A percentile compares a stretch with the other conserved stretches of the same genome.
Conservation (phyloP, 208 protist species). For the Wallacemonas sp. region DNA sequence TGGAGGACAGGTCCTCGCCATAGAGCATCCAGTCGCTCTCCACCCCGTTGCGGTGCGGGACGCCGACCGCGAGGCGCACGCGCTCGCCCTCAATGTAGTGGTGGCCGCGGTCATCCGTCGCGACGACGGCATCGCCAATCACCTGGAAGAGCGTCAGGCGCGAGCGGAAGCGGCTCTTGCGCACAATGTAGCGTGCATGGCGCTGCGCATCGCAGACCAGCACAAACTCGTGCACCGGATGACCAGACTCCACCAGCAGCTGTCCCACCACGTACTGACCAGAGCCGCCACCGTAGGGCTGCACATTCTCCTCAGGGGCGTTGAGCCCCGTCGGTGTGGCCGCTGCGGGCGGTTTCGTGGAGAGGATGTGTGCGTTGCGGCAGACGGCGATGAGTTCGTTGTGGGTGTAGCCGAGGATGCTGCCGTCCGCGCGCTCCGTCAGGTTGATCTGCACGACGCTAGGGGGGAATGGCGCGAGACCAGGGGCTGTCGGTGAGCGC, state of each 20-base stretch:
- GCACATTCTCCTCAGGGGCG: too few species aligned
- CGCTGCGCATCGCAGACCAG: slow-evolving; percentile 64
- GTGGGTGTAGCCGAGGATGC: slow-evolving; percentile 33
- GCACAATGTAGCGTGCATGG: slow-evolving; percentile 50
- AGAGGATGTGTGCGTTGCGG: slow-evolving; percentile 12
- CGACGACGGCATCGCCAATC: slow-evolving; percentile 35
- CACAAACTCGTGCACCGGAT: slow-evolving; percentile 53
- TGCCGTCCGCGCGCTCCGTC: slow-evolving; percentile 33
- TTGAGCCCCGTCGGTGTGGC: slow-evolving; percentile 3
- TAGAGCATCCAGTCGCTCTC: slow-evolving; percentile 44
- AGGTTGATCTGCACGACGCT: slow-evolving; percentile 24
- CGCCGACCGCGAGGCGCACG: slow-evolving; percentile 40
- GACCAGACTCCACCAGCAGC: slow-evolving; percentile 57
- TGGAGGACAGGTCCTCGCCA: slow-evolving; percentile 25
- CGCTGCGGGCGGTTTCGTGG: background rate
- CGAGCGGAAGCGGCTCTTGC: slow-evolving; percentile 48
- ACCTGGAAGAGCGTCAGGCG: slow-evolving; percentile 55
- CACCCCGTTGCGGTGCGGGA: slow-evolving; percentile 29
- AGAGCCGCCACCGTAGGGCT: too few species aligned
- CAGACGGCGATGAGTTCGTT: slow-evolving; percentile 32
- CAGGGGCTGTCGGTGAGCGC: too few species aligned
- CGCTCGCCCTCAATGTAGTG: slow-evolving; percentile 49
- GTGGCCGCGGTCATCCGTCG: slow-evolving; percentile 36
- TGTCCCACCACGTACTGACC: slow-evolving; percentile 34
- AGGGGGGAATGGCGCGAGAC: background rate